These are phyloP conservation scores for Lentinula sp. DNA, from an alignment of 768 basidiomycete species.

Conservation along the genomic window DNA sequence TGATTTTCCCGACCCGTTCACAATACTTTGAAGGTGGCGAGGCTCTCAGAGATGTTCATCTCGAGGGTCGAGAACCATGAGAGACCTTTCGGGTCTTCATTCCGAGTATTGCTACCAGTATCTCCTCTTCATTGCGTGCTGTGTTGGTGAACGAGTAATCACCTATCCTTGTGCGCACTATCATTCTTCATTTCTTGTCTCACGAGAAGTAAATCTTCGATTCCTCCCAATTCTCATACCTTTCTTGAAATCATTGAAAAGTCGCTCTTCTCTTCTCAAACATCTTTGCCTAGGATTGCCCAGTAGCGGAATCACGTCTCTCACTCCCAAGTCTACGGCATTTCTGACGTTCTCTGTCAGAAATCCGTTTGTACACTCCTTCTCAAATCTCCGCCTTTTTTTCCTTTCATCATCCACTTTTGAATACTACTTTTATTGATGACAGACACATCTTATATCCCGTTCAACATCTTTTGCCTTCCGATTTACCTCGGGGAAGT, in stretches of 20 bases:
- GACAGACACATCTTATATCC: too few relatives aligned
- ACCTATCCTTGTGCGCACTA: too few relatives aligned
- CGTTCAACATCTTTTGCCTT: too few relatives aligned
- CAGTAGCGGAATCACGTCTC: background rate
- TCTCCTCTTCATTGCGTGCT: too few relatives aligned
- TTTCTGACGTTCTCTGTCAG: background rate
- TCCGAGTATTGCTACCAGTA: too few relatives aligned
- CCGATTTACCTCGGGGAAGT: too few relatives aligned
- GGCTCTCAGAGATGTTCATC: too few relatives aligned
- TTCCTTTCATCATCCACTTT: background rate
- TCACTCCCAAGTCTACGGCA: background rate
- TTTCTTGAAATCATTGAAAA: background rate
- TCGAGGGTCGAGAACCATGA: too few relatives aligned
- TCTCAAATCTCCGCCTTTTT: background rate
- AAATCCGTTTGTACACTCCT: background rate
- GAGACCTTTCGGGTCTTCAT: too few relatives aligned
- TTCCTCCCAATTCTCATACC: background rate
- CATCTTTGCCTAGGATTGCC: background rate
- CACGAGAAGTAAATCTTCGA: background rate
- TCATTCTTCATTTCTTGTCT: background rate
- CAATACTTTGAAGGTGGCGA: background rate
- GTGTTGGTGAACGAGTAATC: too few relatives aligned
- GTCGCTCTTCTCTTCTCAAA: background rate
- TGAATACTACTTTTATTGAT: background rate
- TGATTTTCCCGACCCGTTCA: background rate